Conservation (phyloP, 192 early-diverging fungal genomes). For the Spinellus fusiger region DNA sequence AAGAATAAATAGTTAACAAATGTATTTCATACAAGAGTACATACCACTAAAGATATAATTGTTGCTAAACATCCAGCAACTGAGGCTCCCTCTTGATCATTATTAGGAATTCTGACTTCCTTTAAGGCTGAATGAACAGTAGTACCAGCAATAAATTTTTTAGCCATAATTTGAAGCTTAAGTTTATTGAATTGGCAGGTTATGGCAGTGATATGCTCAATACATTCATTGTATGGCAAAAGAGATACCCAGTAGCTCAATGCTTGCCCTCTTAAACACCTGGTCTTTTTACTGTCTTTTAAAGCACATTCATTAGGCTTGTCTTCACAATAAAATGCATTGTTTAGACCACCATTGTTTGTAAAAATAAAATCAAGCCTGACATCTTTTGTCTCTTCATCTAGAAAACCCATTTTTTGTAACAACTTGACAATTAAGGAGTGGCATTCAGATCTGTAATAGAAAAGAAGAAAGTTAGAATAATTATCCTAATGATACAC, state of each 20-base stretch:
- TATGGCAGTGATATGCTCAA: not conserved
- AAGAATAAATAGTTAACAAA: not conserved
- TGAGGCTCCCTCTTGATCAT: not conserved
- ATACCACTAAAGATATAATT: not conserved
- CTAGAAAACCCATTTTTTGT: slow-evolving; percentile 4
- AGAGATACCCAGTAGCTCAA: not conserved
- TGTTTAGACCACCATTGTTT: slow-evolving; percentile 1
- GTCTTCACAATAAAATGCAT: slow-evolving; percentile 5
- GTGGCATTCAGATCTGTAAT: slow-evolving; percentile 8
- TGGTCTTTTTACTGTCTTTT: slow-evolving; percentile 2
- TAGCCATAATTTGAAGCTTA: slow-evolving; percentile 1
- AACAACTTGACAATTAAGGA: slow-evolving; percentile 3
- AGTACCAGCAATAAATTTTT: slow-evolving; percentile 6
- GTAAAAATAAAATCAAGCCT: slow-evolving; percentile 9
- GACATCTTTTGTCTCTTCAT: slow-evolving; percentile 4
- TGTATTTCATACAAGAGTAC: not conserved
- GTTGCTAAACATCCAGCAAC: not conserved
- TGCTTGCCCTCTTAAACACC: not conserved
- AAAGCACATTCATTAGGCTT: not conserved
- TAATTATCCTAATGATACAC: slow-evolving; percentile 7
- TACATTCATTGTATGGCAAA: not conserved
- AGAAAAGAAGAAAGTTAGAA: slow-evolving; percentile 4
- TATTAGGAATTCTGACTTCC: slow-evolving; percentile 7
- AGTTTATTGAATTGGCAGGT: not conserved
- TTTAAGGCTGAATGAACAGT: not conserved